Percentiles rank a stretch among this genome's conserved stretches.
Conservation (phyloP, 352 stramenopile species). For the Globisporangium lucens region DNA sequence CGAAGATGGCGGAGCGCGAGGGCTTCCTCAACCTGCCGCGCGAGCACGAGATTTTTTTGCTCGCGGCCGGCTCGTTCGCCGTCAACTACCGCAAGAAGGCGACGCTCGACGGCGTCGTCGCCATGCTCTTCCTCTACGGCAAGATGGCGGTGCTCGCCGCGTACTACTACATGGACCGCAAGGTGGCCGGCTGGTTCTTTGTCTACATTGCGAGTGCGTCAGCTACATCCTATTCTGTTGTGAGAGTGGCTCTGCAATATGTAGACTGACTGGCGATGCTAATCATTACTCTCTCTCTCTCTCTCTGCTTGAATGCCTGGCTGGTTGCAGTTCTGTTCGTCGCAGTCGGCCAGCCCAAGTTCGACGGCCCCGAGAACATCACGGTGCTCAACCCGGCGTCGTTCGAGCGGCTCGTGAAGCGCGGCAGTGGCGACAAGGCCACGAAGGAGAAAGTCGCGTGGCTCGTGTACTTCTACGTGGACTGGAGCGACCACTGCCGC, state of each 20-base stretch:
- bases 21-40: constrained; percentile 62
- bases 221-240: background rate
- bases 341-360: constrained; percentile 57
- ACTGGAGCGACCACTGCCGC: constrained; percentile 74
- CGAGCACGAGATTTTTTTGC: constrained; percentile 67
- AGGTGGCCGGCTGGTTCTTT: constrained; percentile 58
- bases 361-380: constrained; percentile 56
- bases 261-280: too few relatives aligned
- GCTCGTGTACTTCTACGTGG: constrained; percentile 70
- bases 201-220: constrained; percentile 53
- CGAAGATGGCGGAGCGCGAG: constrained; percentile 44
- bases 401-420: constrained; percentile 49
- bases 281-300: background rate
- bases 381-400: constrained; percentile 38
- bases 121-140: constrained; percentile 69
- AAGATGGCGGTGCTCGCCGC: constrained; percentile 57
- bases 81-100: constrained; percentile 81
- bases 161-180: constrained; percentile 67
- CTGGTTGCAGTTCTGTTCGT: constrained; percentile 41
- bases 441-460: constrained; percentile 39
- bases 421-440: constrained; percentile 23
- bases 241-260: background rate
- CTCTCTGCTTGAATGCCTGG: constrained; percentile 14
- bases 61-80: constrained; percentile 48
- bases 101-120: constrained; percentile 56